A percentile compares a stretch with the other conserved stretches of the same genome.
These are phyloP conservation scores for Bocquillonia castaneifolia DNA, from an alignment of 441 rosid species.

Conservation along the genomic window DNA sequence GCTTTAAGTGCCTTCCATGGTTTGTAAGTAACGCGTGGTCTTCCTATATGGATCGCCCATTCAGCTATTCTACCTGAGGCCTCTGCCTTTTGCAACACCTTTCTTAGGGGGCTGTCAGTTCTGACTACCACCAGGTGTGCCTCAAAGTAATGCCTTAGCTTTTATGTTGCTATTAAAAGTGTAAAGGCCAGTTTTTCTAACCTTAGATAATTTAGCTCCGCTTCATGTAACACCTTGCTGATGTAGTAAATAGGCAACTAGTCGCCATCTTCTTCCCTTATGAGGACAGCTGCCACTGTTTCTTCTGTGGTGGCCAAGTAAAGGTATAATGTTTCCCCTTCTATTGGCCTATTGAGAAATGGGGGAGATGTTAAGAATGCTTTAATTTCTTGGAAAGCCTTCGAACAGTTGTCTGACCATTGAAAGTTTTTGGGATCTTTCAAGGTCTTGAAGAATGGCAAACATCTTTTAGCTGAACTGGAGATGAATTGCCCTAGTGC, in stretches of 20 bases:
- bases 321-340: neutral
- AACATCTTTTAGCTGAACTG: neutral
- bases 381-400: neutral
- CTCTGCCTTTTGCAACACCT: too few relatives aligned
- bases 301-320: neutral
- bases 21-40: neutral
- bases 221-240: neutral
- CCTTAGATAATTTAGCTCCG: neutral
- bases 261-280: neutral
- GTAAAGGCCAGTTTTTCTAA: neutral
- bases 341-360: neutral
- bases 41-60: neutral
- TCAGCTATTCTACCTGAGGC: too few relatives aligned
- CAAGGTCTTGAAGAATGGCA: neutral
- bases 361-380: neutral
- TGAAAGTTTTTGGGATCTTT: neutral
- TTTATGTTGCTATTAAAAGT: neutral
- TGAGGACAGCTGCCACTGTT: neutral
- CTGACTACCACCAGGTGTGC: neutral
- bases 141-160: neutral
- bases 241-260: neutral
- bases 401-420: neutral
- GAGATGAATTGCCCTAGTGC: neutral
- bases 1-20: neutral
- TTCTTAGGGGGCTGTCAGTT: too few relatives aligned